Evolutionary conservation across 129 eudicot species (phyloP).

Genomic region (Lactuca saligna): DNA sequence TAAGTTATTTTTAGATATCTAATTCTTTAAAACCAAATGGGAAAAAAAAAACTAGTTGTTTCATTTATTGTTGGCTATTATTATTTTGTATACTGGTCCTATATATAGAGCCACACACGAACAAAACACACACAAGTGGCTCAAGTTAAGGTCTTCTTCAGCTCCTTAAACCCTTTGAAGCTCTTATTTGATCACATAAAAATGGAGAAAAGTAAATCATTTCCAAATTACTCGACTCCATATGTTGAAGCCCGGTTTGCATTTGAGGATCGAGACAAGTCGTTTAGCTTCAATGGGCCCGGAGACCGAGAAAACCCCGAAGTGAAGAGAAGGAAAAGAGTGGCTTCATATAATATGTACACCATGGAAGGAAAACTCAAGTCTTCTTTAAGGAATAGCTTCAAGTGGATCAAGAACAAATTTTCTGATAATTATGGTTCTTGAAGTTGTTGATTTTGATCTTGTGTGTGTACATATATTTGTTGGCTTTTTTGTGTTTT

Average conservation of each 20-base stretch:
- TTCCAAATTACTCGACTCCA: conserved; percentile 64
- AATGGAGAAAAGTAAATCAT: conserved; percentile 79
- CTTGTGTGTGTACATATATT: conserved; percentile 19
- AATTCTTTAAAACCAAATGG: neutral
- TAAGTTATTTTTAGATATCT: no score
- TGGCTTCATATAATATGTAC: conserved; percentile 83
- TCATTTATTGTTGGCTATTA: neutral
- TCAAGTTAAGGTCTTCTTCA: conserved; percentile 7
- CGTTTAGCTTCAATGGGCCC: conserved; percentile 91
- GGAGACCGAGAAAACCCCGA: conserved; percentile 68
- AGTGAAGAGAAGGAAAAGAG: conserved; percentile 85
- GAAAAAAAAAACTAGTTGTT: neutral
- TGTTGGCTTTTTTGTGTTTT: neutral
- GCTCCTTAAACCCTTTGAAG: conserved; percentile 11
- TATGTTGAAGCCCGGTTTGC: conserved; percentile 59
- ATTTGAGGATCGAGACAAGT: conserved; percentile 72
- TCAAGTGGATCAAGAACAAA: conserved; percentile 97
- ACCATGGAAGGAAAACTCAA: conserved; percentile 93
- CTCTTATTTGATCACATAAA: conserved; percentile 11
- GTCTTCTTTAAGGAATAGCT: conserved; percentile 72
- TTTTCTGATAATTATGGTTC: conserved; percentile 51
- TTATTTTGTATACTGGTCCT: conserved; percentile 8
- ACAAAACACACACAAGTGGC: conserved; percentile 13
- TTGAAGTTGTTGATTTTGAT: conserved; percentile 21
- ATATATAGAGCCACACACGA: conserved; percentile 23